phyloP scores from a whole-genome alignment of 805 yeast species.

The Cyberlindnera americana region DNA sequence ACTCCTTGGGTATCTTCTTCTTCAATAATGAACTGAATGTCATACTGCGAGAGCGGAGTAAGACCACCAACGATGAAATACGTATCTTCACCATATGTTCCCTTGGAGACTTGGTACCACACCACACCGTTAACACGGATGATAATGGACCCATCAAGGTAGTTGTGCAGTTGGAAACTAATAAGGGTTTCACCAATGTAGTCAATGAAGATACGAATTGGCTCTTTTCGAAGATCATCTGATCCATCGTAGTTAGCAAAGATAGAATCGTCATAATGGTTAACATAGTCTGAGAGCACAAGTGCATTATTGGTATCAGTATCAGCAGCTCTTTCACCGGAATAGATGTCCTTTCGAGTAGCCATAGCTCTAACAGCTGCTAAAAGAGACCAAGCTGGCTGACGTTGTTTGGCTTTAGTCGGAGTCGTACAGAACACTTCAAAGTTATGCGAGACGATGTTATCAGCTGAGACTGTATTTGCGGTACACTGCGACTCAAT shows the following conservation, averaged over 20 bases:
- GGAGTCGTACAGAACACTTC: constrained; percentile 22
- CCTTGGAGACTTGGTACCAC: constrained; percentile 64
- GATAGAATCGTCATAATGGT: constrained; percentile 28
- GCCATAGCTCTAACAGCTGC: constrained; percentile 50
- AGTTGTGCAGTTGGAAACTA: constrained; percentile 47
- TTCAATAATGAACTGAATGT: constrained; percentile 43
- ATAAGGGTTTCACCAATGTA: constrained; percentile 51
- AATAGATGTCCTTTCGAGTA: constrained; percentile 40
- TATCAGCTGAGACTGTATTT: constrained; percentile 18
- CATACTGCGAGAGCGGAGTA: constrained; percentile 62
- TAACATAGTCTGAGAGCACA: constrained; percentile 22
- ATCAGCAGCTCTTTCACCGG: constrained; percentile 33
- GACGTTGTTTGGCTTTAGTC: constrained; percentile 27
- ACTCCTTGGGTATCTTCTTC: constrained; percentile 26
- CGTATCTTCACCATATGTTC: constrained; percentile 43
- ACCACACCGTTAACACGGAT: constrained; percentile 60
- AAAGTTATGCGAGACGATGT: constrained; percentile 27
- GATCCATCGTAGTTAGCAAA: constrained; percentile 27
- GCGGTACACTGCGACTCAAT: constrained; percentile 4
- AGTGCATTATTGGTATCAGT: constrained; percentile 20
- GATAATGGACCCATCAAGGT: constrained; percentile 38
- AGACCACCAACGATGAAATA: constrained; percentile 60
- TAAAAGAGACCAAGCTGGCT: constrained; percentile 53
- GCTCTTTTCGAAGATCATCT: constrained; percentile 27
- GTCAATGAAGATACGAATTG: constrained; percentile 39